Evolutionary conservation across 495 filamentous ascomycete species (phyloP).

Genomic region (Talaromyces adpressus): DNA sequence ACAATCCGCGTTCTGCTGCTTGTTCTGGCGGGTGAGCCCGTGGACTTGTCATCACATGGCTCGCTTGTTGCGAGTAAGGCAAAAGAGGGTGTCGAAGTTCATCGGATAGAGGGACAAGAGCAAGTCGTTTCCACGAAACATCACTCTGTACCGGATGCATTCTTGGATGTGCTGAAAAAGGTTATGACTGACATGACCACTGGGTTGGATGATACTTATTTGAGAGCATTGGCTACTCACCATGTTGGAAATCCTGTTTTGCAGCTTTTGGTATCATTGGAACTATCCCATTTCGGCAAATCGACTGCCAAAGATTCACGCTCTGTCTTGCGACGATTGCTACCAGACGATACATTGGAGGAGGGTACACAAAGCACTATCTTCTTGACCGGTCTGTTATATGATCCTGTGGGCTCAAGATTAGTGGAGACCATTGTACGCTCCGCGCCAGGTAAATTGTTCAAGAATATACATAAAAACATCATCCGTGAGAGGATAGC

Average conservation of each 20-base stretch:
- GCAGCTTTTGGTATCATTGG: constrained; percentile 78
- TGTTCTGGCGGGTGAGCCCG: constrained; percentile 74
- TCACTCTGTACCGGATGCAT: constrained; percentile 68
- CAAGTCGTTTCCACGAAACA: constrained; percentile 23
- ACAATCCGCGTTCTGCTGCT: constrained; percentile 77
- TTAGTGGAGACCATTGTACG: constrained; percentile 79
- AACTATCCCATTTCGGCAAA: constrained; percentile 63
- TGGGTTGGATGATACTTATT: constrained; percentile 61
- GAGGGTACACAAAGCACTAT: constrained; percentile 51
- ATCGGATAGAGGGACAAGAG: constrained; percentile 25
- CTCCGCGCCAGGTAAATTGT: constrained; percentile 74
- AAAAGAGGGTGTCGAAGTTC: constrained; percentile 70
- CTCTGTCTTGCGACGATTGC: constrained; percentile 53
- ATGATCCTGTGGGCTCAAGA: constrained; percentile 82
- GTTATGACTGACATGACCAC: constrained; percentile 68
- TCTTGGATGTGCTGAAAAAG: constrained; percentile 66
- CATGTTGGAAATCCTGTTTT: constrained; percentile 84
- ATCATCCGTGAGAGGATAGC: constrained; percentile 70
- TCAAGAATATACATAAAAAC: constrained; percentile 73
- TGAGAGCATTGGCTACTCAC: constrained; percentile 77
- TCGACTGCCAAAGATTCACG: constrained; percentile 51
- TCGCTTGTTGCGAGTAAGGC: constrained; percentile 77
- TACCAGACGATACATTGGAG: constrained; percentile 56
- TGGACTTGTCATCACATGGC: constrained; percentile 55
- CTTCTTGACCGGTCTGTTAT: constrained; percentile 81